These are phyloP conservation scores for Hawksworthiomyces lignivorus DNA, from an alignment of 2,329 filamentous ascomycete genomes.

Conservation along the genomic window DNA sequence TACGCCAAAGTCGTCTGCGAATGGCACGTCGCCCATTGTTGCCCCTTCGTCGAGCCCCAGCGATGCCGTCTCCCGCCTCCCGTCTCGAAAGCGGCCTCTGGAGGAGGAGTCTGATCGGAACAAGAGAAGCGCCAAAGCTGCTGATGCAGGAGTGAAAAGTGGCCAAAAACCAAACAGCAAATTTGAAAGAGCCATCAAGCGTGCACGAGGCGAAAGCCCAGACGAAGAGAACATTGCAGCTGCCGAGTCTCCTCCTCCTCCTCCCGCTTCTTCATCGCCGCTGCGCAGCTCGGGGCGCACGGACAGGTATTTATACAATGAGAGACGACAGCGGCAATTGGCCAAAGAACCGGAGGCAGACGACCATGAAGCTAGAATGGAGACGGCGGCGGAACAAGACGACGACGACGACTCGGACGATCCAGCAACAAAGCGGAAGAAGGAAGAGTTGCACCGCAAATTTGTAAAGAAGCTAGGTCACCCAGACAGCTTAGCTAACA, in stretches of 20 bases:
- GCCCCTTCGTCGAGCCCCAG: constrained; percentile 22
- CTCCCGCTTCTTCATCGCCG: constrained; percentile 19
- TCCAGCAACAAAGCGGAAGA: constrained; percentile 44
- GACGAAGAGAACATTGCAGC: constrained; percentile 10
- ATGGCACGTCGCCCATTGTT: neutral
- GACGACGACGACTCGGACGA: constrained; percentile 32
- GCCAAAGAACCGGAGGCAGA: constrained; percentile 22
- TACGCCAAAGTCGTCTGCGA: constrained; percentile 49
- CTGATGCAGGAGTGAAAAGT: neutral
- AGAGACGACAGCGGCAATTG: neutral
- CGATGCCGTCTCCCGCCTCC: constrained; percentile 15
- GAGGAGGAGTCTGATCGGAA: constrained; percentile 40
- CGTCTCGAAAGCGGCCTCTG: constrained; percentile 43
- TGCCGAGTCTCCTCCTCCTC: constrained; percentile 7
- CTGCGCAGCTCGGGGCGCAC: constrained; percentile 33
- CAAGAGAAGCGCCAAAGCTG: constrained; percentile 13
- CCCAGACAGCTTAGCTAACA: constrained; percentile 68
- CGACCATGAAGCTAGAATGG: neutral
- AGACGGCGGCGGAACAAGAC: constrained; percentile 26
- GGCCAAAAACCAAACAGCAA: neutral
- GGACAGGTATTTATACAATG: constrained; percentile 43
- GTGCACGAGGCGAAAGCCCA: constrained; percentile 19
- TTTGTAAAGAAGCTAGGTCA: constrained; percentile 89
- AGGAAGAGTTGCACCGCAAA: constrained; percentile 66
- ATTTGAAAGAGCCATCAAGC: neutral